Conservation (phyloP, 2,329 filamentous ascomycete species). For the Colletotrichum liriopes region DNA sequence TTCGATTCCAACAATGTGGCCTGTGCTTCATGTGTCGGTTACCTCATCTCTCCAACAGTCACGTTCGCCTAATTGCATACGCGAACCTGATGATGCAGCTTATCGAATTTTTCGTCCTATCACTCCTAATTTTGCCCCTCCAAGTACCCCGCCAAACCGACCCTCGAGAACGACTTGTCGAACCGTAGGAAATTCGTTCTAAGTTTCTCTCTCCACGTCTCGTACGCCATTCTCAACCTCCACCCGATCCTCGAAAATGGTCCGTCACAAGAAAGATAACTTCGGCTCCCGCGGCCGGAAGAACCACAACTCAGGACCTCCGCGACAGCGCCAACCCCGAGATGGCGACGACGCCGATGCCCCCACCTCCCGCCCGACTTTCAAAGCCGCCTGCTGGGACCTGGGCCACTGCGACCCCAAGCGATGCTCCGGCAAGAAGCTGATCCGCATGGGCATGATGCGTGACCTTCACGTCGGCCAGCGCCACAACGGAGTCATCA, state of each 20-base stretch:
- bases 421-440: constrained; percentile 93
- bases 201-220: not conserved
- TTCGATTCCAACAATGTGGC: constrained; percentile 30
- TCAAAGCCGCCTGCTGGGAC: constrained; percentile 98
- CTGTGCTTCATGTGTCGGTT: constrained; percentile 26
- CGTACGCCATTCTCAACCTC: not conserved
- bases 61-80: constrained; percentile 21
- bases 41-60: constrained; percentile 7
- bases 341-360: constrained; percentile 52
- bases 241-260: constrained; percentile 70
- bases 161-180: not conserved
- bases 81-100: not conserved
- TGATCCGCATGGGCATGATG: constrained; percentile 95
- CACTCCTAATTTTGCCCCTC: constrained; percentile 21
- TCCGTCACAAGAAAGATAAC: constrained; percentile 95
- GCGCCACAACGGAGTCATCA: constrained; percentile 91
- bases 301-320: constrained; percentile 68
- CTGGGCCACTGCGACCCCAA: constrained; percentile 98
- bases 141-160: constrained; percentile 21
- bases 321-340: constrained; percentile 67
- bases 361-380: constrained; percentile 64
- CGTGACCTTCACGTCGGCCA: constrained; percentile 92
- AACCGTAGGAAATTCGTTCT: not conserved
- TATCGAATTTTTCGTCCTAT: constrained; percentile 27
- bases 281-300: constrained; percentile 82